These are phyloP conservation scores for Apium graveolens DNA, from an alignment of 129 eudicot genomes.

Conservation along the genomic window DNA sequence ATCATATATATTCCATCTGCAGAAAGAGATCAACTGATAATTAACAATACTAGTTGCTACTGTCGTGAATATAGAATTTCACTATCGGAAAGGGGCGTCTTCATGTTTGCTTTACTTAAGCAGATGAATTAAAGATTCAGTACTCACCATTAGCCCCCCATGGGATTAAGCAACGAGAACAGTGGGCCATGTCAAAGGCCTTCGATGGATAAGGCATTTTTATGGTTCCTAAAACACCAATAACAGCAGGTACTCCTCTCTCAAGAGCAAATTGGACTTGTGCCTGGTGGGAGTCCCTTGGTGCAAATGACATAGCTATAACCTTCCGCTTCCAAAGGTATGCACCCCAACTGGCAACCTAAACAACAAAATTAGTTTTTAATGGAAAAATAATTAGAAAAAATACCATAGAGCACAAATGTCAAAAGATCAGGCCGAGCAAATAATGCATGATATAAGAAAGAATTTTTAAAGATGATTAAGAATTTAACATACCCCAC, in stretches of 20 bases:
- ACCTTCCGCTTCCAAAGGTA: conserved; percentile 90
- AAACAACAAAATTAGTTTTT: conserved; percentile 5
- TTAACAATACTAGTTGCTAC: not conserved
- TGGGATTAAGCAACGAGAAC: conserved; percentile 94
- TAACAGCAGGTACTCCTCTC: conserved; percentile 96
- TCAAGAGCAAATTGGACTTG: conserved; percentile 97
- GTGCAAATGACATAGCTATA: conserved; percentile 93
- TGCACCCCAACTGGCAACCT: conserved; percentile 99
- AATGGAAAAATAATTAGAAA: conserved; percentile 2
- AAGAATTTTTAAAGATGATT: conserved; percentile 7
- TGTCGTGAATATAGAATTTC: not conserved
- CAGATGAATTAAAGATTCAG: not conserved
- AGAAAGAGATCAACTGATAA: conserved; percentile 7
- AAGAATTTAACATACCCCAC: conserved; percentile 73
- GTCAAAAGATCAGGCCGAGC: not conserved
- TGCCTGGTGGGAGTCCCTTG: conserved; percentile 93
- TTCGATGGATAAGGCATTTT: conserved; percentile 82
- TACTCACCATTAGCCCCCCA: conserved; percentile 85
- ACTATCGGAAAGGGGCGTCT: not conserved
- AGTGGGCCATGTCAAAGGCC: conserved; percentile 96
- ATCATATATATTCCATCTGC: conserved; percentile 85
- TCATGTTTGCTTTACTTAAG: not conserved
- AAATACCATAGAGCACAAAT: not conserved
- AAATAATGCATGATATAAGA: not conserved
- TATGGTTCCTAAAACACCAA: conserved; percentile 92